Conservation (phyloP, 768 basidiomycete genomes). For the Erythrobasidium yunnanense region DNA sequence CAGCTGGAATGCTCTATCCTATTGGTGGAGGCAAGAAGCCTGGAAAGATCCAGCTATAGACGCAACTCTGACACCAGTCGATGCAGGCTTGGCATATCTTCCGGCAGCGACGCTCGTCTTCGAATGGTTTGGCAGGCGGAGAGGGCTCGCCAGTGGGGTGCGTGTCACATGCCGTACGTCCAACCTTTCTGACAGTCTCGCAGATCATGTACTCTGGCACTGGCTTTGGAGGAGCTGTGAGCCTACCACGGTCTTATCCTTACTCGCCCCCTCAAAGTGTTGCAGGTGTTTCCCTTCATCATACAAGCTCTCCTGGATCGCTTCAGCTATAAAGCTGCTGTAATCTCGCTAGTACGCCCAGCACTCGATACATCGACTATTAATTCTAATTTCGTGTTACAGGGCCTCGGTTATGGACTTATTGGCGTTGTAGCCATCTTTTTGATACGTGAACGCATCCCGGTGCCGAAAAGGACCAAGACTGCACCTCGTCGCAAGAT, state of each 20-base stretch:
- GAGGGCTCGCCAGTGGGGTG: conserved; percentile 2
- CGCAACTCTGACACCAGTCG: too few relatives aligned
- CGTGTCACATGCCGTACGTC: too few relatives aligned
- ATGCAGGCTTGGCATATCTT: neutral
- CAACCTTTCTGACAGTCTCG: too few relatives aligned
- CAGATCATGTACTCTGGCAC: conserved; percentile 22
- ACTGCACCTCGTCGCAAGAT: neutral
- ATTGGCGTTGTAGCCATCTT: neutral
- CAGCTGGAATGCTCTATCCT: conserved; percentile 13
- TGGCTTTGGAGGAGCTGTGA: conserved; percentile 14
- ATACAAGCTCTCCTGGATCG: conserved; percentile 6
- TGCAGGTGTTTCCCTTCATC: conserved; percentile 1
- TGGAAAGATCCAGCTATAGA: too few relatives aligned
- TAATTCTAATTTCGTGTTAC: neutral
- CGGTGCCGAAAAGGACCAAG: neutral
- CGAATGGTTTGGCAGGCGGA: conserved; percentile 7
- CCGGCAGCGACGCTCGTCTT: conserved; percentile 10
- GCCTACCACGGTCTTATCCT: too few relatives aligned
- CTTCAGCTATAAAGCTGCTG: conserved; percentile 17
- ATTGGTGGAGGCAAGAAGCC: too few relatives aligned
- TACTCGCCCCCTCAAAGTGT: too few relatives aligned
- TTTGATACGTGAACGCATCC: conserved; percentile 9
- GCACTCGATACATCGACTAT: neutral
- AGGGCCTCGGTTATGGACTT: conserved; percentile 5
- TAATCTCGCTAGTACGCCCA: neutral